phyloP scores from a whole-genome alignment of 169 alveolate species.

The Sarcocystis neurona region DNA sequence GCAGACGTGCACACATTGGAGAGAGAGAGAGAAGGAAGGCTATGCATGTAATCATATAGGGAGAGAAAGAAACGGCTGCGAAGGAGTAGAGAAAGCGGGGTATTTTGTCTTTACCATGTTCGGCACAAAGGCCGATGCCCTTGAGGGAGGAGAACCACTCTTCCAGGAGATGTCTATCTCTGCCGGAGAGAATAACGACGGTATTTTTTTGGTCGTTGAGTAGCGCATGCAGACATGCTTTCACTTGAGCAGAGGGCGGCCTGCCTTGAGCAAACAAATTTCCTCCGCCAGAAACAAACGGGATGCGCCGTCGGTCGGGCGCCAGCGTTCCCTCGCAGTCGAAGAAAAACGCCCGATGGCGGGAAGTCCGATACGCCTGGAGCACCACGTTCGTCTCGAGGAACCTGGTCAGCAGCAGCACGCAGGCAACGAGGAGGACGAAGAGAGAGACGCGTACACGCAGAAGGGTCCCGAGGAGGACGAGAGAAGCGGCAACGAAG shows the following conservation, averaged over 20 bases:
- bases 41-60: too few species aligned
- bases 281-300: slow-evolving; percentile 49
- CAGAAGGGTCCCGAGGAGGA: too few species aligned
- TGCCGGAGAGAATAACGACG: slow-evolving; percentile 74
- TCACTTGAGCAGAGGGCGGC: slow-evolving; percentile 46
- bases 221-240: slow-evolving; percentile 42
- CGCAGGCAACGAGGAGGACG: background rate
- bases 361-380: slow-evolving; percentile 65
- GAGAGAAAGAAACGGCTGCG: too few species aligned
- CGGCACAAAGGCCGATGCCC: slow-evolving; percentile 66
- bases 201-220: slow-evolving; percentile 53
- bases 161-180: slow-evolving; percentile 70
- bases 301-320: slow-evolving; percentile 65
- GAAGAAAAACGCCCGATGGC: slow-evolving; percentile 70
- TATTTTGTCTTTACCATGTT: slow-evolving; percentile 51
- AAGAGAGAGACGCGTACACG: too few species aligned
- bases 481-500: too few species aligned
- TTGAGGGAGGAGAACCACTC: slow-evolving; percentile 65
- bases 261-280: slow-evolving; percentile 50
- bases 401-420: background rate
- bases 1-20: too few species aligned
- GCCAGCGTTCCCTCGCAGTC: slow-evolving; percentile 79
- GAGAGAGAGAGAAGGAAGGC: too few species aligned
- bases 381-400: slow-evolving; percentile 51
- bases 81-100: too few species aligned